phyloP scores from a whole-genome alignment of 2,329 filamentous ascomycete species.

The Bertia moriformis region DNA sequence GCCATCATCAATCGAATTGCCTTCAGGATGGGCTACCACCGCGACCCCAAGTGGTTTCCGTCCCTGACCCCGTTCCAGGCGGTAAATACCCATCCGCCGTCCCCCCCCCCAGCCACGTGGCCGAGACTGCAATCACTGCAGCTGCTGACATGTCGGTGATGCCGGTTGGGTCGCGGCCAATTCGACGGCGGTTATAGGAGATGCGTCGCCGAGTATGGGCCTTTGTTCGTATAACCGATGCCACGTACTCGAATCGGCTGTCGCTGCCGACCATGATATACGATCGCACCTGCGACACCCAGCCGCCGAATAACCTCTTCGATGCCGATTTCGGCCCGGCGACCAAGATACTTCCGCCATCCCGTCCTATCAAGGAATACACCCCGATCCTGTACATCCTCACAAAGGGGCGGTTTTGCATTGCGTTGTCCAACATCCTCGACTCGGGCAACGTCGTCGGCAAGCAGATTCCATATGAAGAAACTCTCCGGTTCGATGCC shows the following conservation, averaged over 20 bases:
- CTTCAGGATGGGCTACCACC: slow-evolving; percentile 63
- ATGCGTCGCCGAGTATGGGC: slow-evolving; percentile 59
- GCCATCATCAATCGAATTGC: slow-evolving; percentile 42
- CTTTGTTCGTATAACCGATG: slow-evolving; percentile 57
- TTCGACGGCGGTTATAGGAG: slow-evolving; percentile 23
- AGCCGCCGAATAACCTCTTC: slow-evolving; percentile 63
- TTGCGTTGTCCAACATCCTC: slow-evolving; percentile 56
- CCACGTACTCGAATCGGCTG: slow-evolving; percentile 64
- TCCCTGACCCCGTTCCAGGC: slow-evolving; percentile 60
- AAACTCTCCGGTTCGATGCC: slow-evolving; percentile 47
- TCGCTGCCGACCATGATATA: slow-evolving; percentile 52
- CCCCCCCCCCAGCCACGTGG: too few species aligned
- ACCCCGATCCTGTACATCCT: slow-evolving; percentile 72
- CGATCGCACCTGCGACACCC: slow-evolving; percentile 60
- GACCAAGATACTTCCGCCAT: slow-evolving; percentile 51
- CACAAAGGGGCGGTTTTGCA: slow-evolving; percentile 54
- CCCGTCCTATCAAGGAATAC: slow-evolving; percentile 52
- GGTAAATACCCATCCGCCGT: too few species aligned
- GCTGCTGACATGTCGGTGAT: too few species aligned
- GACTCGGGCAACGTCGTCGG: slow-evolving; percentile 45
- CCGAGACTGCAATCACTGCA: too few species aligned
- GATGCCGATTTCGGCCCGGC: slow-evolving; percentile 66
- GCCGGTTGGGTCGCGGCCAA: too few species aligned
- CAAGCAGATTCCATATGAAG: slow-evolving; percentile 43
- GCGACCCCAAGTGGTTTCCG: slow-evolving; percentile 62